A percentile compares a stretch with the other conserved stretches of the same genome.
phyloP scores from a whole-genome alignment of 176 grass and related monocot species.

The Themeda triandra region DNA sequence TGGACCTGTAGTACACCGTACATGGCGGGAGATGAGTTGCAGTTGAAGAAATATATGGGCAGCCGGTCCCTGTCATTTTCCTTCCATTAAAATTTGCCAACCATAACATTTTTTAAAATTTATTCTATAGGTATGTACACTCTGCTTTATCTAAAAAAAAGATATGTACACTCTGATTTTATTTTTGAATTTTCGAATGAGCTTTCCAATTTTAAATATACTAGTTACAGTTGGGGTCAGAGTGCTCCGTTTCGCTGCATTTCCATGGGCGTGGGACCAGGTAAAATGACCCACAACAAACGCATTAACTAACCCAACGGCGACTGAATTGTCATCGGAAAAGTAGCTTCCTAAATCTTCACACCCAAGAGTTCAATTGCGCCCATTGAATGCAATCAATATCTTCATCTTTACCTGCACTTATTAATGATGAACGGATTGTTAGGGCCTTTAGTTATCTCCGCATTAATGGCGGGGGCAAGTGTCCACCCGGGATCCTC shows the following conservation, averaged over 20 bases:
- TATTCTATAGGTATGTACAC: too few relatives aligned
- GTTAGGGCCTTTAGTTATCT: slow-evolving; percentile 41
- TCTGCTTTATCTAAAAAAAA: too few relatives aligned
- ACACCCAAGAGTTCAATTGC: slow-evolving; percentile 33
- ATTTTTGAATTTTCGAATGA: neutral
- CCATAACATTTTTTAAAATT: neutral
- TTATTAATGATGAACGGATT: slow-evolving; percentile 40
- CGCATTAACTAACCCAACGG: slow-evolving; percentile 28
- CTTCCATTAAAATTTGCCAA: neutral
- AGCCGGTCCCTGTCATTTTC: neutral
- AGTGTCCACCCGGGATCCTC: slow-evolving; percentile 8
- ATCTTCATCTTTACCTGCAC: slow-evolving; percentile 18
- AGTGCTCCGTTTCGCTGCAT: neutral
- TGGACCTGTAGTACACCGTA: neutral
- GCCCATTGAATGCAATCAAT: slow-evolving; percentile 43
- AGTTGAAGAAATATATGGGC: neutral
- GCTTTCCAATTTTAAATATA: neutral
- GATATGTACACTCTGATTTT: too few relatives aligned
- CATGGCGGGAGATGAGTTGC: neutral
- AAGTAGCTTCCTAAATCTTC: slow-evolving; percentile 45
- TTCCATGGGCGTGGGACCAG: neutral
- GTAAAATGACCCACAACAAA: slow-evolving; percentile 36
- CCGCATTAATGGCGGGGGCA: slow-evolving; percentile 8
- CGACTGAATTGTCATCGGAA: slow-evolving; percentile 35
- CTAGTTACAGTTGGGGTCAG: neutral